Evolutionary conservation across 2,329 filamentous ascomycete genomes (phyloP).

Genomic region (Arthrobotrys pseudoclavata): DNA sequence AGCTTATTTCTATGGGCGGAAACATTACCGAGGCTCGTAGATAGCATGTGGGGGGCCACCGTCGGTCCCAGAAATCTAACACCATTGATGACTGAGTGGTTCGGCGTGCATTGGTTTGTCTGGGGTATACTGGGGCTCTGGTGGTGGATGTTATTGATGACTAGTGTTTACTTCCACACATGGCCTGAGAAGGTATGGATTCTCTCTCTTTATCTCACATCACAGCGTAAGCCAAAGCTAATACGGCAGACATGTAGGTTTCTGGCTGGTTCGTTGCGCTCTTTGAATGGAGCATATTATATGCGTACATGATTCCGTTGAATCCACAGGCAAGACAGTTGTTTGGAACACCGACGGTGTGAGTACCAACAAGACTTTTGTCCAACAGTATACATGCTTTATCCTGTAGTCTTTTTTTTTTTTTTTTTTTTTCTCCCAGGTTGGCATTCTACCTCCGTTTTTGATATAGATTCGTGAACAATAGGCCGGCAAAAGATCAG

Average conservation of each 20-base stretch:
- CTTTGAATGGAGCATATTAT: constrained; percentile 62
- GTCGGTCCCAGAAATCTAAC: constrained; percentile 70
- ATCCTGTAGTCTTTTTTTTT: background rate
- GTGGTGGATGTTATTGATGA: constrained; percentile 98
- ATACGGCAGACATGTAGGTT: constrained; percentile 44
- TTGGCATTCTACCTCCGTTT: background rate
- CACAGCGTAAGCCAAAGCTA: background rate
- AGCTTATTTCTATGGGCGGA: constrained; percentile 87
- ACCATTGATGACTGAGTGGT: constrained; percentile 68
- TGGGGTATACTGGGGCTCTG: constrained; percentile 77
- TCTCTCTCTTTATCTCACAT: background rate
- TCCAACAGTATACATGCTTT: background rate
- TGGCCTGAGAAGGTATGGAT: constrained; percentile 92
- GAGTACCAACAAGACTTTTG: background rate
- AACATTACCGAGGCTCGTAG: constrained; percentile 69
- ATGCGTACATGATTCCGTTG: constrained; percentile 59
- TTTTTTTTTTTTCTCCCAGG: background rate
- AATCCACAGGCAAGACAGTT: constrained; percentile 47
- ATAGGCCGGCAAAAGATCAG: background rate
- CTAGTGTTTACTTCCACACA: constrained; percentile 97
- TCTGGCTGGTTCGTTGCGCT: constrained; percentile 62
- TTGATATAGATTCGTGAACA: background rate
- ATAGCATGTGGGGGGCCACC: constrained; percentile 63
- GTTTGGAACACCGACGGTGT: constrained; percentile 48
- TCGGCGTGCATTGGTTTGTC: constrained; percentile 67